Conservation (phyloP, 225 moss, liverwort and hornwort species). For the Anthoceros angustus region DNA sequence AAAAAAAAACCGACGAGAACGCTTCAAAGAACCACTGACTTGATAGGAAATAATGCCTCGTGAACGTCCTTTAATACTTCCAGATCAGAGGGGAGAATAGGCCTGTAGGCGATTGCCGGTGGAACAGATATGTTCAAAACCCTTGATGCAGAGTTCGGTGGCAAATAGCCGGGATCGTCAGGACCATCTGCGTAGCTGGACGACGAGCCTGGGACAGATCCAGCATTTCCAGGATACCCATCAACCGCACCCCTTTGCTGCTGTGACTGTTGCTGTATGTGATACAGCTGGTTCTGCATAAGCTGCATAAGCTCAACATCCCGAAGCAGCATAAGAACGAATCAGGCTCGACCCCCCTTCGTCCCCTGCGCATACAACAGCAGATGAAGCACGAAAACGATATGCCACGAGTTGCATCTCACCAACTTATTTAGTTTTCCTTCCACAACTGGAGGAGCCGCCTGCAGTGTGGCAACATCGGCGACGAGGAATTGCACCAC, state of each 20-base stretch:
- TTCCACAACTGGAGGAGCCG: too few relatives aligned
- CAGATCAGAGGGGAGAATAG: conserved; percentile 68
- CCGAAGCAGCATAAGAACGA: background rate
- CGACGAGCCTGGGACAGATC: conserved; percentile 18
- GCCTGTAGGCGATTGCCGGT: conserved; percentile 60
- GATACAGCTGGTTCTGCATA: conserved; percentile 37
- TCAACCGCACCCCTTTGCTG: conserved; percentile 27
- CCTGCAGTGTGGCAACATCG: too few relatives aligned
- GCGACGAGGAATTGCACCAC: too few relatives aligned
- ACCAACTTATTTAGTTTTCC: too few relatives aligned
- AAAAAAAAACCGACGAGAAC: background rate
- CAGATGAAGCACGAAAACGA: too few relatives aligned
- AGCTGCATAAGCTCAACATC: conserved; percentile 25
- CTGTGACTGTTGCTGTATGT: conserved; percentile 35
- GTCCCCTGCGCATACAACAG: too few relatives aligned
- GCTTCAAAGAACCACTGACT: conserved; percentile 29
- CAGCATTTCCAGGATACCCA: conserved; percentile 22
- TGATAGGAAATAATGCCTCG: conserved; percentile 77
- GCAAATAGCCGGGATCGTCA: conserved; percentile 19
- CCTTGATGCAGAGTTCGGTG: conserved; percentile 32
- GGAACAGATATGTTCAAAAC: conserved; percentile 35
- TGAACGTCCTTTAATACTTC: conserved; percentile 61
- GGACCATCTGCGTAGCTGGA: conserved; percentile 19
- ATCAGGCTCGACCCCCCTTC: too few relatives aligned
- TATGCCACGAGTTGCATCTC: too few relatives aligned